Evolutionary conservation across 192 early-diverging fungal genomes (phyloP), one percentile per base, ranked within the genome.

Genomic region (Mortierella antarctica): DNA sequence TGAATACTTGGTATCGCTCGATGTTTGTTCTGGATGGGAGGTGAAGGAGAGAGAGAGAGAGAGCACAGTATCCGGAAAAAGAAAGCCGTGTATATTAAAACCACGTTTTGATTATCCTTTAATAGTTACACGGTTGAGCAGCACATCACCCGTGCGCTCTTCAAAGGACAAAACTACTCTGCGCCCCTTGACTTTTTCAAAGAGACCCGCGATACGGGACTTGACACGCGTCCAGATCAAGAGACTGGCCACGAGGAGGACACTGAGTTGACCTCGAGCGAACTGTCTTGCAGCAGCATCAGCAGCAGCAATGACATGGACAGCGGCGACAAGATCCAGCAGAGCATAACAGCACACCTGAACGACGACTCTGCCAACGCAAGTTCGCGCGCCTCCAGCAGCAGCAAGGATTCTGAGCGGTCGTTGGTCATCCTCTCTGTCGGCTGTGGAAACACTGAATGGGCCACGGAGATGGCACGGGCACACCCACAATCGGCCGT

Each of bases 141-240:
- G 13, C 77, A 80, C 60, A 67, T 80, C 51, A 67, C 64, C 12
- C 69, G 77, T 14, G 52, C 77, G 2, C 40, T 71, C 14, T 80
- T 63, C 65, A 80, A 71, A 47, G 77, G 77, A 15, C 77, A 80
- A 47, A 80, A 80, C 55, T 80, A 80, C 61, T 80, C 77, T 63
- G 77, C 77, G 18, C 77, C 77, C 21, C 70, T 80, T 18, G 77
- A 80, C 61, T 80, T 80, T 64, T 80, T 70, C 21, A 71, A 63
- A 41, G 50, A 17, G 7, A 48, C 47, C 17, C n/a, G 41, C 7
- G 50, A 74, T 51, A 14, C 41, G 40, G 49, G n/a, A 42, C 67
- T 17, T 13, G 57, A 56, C 21, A 17, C 49, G 31, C 20, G 6
- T 14, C 9, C 41, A 20, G 50, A 64, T 2, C 23, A 47, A 49